Conservation (phyloP, 2,329 filamentous ascomycete genomes). For the Phoma sp. region DNA sequence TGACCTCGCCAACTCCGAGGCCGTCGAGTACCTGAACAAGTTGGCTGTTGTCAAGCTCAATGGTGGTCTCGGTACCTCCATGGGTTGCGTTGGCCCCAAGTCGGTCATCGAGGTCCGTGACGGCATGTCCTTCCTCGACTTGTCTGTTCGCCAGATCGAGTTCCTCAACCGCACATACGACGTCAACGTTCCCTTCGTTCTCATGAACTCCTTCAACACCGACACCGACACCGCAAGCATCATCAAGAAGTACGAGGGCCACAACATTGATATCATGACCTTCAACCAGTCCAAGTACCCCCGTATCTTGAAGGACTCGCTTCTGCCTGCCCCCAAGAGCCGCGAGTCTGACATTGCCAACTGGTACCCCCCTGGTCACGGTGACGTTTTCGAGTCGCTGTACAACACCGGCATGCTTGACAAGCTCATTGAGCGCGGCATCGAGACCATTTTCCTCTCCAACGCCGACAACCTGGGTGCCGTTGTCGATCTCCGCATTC, state of each 20-base stretch:
- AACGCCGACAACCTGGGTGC: conserved; percentile 99
- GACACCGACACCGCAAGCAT: conserved; percentile 97
- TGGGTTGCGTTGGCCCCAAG: conserved; percentile 99
- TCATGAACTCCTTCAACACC: conserved; percentile 99
- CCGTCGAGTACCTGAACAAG: conserved; percentile 94
- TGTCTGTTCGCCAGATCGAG: conserved; percentile 98
- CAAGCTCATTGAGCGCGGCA: conserved; percentile 90
- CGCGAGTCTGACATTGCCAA: conserved; percentile 87
- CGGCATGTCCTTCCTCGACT: conserved; percentile 99
- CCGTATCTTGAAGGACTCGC: conserved; percentile 96
- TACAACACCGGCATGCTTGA: conserved; percentile 99
- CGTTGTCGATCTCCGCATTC: conserved; percentile 95
- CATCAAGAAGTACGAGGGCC: conserved; percentile 99
- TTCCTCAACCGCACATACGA: conserved; percentile 98
- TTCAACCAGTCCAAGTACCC: conserved; percentile 99
- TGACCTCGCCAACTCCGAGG: conserved; percentile 85
- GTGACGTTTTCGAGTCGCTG: conserved; percentile 98
- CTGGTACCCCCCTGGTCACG: conserved; percentile 99
- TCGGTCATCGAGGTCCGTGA: conserved; percentile 99
- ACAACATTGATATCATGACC: conserved; percentile 99
- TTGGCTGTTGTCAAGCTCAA: conserved; percentile 99
- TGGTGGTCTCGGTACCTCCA: conserved; percentile 97
- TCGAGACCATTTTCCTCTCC: conserved; percentile 98
- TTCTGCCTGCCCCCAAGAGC: conserved; percentile 91
- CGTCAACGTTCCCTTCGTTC: conserved; percentile 95